Percentiles rank a stretch among this genome's conserved stretches.
phyloP scores from a whole-genome alignment of 768 basidiomycete species.

The Gloeostereum incarnatum region DNA sequence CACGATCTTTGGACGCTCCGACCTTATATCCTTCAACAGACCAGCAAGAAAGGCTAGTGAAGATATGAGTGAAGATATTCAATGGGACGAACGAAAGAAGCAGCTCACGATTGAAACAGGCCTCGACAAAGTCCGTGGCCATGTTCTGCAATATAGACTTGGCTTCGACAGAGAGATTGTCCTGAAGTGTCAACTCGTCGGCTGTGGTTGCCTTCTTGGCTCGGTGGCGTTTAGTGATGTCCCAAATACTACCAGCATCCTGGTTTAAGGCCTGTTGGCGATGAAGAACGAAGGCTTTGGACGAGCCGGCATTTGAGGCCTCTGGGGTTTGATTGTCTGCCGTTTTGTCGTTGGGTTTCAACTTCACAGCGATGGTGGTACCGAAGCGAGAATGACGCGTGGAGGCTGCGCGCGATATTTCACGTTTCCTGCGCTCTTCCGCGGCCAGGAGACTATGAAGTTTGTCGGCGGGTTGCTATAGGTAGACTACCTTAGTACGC shows the following conservation, averaged over 20 bases:
- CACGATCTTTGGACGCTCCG: conserved; percentile 86
- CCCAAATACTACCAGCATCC: conserved; percentile 63
- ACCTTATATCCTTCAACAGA: conserved; percentile 87
- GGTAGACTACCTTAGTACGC: conserved; percentile 9
- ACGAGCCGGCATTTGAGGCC: conserved; percentile 16
- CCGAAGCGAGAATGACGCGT: conserved; percentile 95
- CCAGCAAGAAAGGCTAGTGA: conserved; percentile 75
- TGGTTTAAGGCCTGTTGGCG: conserved; percentile 70
- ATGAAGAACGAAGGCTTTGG: conserved; percentile 69
- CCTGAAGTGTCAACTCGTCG: conserved; percentile 61
- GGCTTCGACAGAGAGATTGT: conserved; percentile 61
- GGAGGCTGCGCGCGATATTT: conserved; percentile 40
- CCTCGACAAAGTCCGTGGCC: conserved; percentile 66
- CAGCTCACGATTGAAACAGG: conserved; percentile 81
- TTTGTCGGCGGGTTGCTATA: conserved; percentile 57
- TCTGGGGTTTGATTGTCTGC: conserved; percentile 11
- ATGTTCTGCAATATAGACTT: conserved; percentile 55
- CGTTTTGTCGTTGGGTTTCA: conserved; percentile 36
- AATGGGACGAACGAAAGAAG: conserved; percentile 11
- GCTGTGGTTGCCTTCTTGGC: conserved; percentile 49
- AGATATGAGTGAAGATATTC: conserved; percentile 4
- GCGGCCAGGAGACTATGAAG: conserved; percentile 69
- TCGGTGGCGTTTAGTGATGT: conserved; percentile 55
- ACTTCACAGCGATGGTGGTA: conserved; percentile 79
- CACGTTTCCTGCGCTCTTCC: conserved; percentile 60